These are phyloP conservation scores for Zizania latifolia DNA, from an alignment of 176 grass and related monocot species.

Conservation along the genomic window DNA sequence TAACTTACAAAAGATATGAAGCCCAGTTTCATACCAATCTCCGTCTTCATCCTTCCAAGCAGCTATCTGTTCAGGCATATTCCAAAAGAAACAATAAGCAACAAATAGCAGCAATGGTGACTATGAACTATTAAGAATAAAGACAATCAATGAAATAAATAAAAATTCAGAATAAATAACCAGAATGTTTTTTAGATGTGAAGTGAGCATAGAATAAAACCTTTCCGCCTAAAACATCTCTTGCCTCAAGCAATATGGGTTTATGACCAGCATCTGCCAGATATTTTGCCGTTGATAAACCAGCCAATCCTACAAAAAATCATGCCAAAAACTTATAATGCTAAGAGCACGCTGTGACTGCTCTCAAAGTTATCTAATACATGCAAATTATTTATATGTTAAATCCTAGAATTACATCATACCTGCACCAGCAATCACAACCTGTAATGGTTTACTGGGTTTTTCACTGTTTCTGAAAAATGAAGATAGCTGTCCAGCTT, in stretches of 20 bases:
- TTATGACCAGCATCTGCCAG: slow-evolving; percentile 91
- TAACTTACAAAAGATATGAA: slow-evolving; percentile 97
- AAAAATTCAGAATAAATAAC: background rate
- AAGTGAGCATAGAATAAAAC: slow-evolving; percentile 31
- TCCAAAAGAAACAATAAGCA: background rate
- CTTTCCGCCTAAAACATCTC: slow-evolving; percentile 98
- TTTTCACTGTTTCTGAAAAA: slow-evolving; percentile 48
- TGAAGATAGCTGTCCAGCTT: slow-evolving; percentile 85
- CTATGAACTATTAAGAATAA: slow-evolving; percentile 3
- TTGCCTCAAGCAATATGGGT: slow-evolving; percentile 89
- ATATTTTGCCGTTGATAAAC: slow-evolving; percentile 91
- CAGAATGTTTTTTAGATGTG: background rate
- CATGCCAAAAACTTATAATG: slow-evolving; percentile 4
- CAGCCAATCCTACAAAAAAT: slow-evolving; percentile 73
- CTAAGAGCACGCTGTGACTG: background rate
- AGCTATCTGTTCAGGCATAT: slow-evolving; percentile 49
- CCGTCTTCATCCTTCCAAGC: slow-evolving; percentile 98
- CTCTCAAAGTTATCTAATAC: background rate
- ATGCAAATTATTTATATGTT: background rate
- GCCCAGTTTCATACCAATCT: slow-evolving; percentile 96
- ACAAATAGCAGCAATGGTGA: slow-evolving; percentile 13
- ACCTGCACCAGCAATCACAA: slow-evolving; percentile 96
- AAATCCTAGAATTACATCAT: slow-evolving; percentile 23
- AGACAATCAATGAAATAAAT: background rate
- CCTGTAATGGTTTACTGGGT: slow-evolving; percentile 65